Evolutionary conservation across 2,329 filamentous ascomycete species (phyloP).

Genomic region (Monilinia polystroma): DNA sequence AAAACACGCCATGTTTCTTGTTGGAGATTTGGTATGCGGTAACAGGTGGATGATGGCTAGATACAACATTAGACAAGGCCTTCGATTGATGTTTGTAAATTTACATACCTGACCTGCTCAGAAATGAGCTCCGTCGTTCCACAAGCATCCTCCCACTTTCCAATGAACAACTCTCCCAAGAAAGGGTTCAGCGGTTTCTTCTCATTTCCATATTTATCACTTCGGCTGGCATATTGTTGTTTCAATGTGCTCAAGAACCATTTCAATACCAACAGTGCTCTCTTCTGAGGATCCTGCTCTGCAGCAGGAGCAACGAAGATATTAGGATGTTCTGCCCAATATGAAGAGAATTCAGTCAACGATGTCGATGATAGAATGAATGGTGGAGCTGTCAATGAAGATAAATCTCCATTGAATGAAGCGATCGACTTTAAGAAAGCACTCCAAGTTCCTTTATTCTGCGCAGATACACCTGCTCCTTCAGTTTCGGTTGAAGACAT

Average conservation of each 20-base stretch:
- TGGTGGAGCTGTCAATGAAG: slow-evolving; percentile 76
- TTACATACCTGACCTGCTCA: slow-evolving; percentile 77
- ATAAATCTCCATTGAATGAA: slow-evolving; percentile 79
- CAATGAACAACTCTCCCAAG: slow-evolving; percentile 89
- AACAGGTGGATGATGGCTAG: slow-evolving; percentile 84
- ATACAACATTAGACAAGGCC: slow-evolving; percentile 21
- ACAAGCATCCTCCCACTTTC: slow-evolving; percentile 79
- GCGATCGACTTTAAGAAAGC: slow-evolving; percentile 60
- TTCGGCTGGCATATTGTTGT: slow-evolving; percentile 74
- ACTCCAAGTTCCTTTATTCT: slow-evolving; percentile 39
- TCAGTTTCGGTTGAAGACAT: slow-evolving; percentile 39
- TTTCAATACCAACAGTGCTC: slow-evolving; percentile 83
- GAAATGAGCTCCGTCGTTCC: slow-evolving; percentile 85
- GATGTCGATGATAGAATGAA: slow-evolving; percentile 80
- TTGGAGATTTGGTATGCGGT: slow-evolving; percentile 95
- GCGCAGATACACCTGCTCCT: slow-evolving; percentile 37
- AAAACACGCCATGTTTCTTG: slow-evolving; percentile 71
- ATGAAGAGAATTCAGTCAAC: slow-evolving; percentile 76
- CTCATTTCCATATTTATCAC: slow-evolving; percentile 81
- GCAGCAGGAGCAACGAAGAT: slow-evolving; percentile 79
- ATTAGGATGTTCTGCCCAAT: slow-evolving; percentile 76
- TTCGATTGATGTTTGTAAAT: neutral
- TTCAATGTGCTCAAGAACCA: slow-evolving; percentile 95
- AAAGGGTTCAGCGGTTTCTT: slow-evolving; percentile 99
- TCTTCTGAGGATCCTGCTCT: slow-evolving; percentile 77